Base-by-base conservation (phyloP, 2,329 filamentous ascomycete species). In the Arthrinium phaeospermum region DNA sequence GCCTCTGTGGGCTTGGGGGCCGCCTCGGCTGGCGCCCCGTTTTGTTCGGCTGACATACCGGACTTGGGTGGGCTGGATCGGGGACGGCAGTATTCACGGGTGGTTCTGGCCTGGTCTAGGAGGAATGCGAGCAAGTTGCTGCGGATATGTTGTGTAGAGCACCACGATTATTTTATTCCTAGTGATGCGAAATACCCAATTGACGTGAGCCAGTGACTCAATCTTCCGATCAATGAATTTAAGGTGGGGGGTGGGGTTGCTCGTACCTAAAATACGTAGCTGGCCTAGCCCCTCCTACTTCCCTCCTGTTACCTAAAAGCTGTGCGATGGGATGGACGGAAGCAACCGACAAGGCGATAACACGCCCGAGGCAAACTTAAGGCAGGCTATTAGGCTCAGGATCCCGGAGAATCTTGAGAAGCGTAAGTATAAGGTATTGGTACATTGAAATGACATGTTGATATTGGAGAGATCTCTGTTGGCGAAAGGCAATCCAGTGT, bases 21-120 rank as follows among this genome's bases (percentile, higher is more conserved):
- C 16, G 47, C 68, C 47, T 57, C 47, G n/a, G 22, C 68, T 16
- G 68, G 47, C 68, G 68, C 68, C 34, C 68, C 49, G 68, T 51
- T 70, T 45, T 51, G 68, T 70, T 70, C 68, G 46, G 46, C 45
- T 57, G 68, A 70, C 68, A 70, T 70, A 41, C 37, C 67, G 67
- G 57, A 22, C 57, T n/a, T 34, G 4, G 57, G 19, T 64, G 19
- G 4, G 22, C 13, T 64, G 34, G 34, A 64, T 24, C 19, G 57
- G 34, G 8, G 13, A n/a, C 57, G 30, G 30, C 57, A 34, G 10
- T 64, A 64, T 41, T 24, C 22, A 64, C 19, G 3, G 34, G 34
- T 41, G 8, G 4, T 64, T 61, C 4, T 64, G 34, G 30, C 19
- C 57, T 41, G 34, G 30, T 41, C 34, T n/a, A n/a, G 10, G 57